Evolutionary conservation across 2,329 filamentous ascomycete species (phyloP), one percentile per base, ranked within the genome.

Genomic region (Colletotrichum caudatum): DNA sequence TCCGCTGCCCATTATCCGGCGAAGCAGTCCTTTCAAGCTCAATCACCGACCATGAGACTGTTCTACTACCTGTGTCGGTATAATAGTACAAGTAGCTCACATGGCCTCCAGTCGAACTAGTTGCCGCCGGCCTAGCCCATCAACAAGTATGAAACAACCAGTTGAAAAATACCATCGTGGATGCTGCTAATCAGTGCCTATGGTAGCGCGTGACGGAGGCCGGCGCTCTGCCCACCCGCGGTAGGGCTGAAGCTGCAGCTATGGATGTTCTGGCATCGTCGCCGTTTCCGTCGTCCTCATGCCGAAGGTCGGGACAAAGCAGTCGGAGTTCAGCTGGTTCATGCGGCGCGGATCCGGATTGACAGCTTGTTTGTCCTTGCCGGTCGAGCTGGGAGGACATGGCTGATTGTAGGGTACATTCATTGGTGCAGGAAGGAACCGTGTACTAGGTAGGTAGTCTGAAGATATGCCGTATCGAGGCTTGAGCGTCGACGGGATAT

Each of bases 1-100:
- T 14, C 65, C 54, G 16, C 53, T 64, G n/a, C 65, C 65, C 14
- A 44, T 50, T 18, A 23, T 69, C 50, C 33, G 70, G 35, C 67
- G 44, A 20, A 50, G 63, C 29, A 60, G 64, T 60, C 64, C 64
- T 29, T 66, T 66, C 23, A 41, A n/a, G 59, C 11, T 60, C n/a
- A 16, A 60, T 33, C 20, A 23, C 18, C 4, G 18, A 2, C 41
- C 53, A 60, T 64, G 50, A 63, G n/a, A 12, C 26, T 12, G 2
- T 18, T 2, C 46, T 16, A 37, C 23, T 23, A 9, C 29, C 8
- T 39, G 23, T 26, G 48, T 46, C n/a, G 33, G 8, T n/a, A 41
- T 9, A 16, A 51, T 16, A 20, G n/a, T 8, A 5, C 5, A 8
- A 8, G 23, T 23, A 53, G 33, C 37, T n/a, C 8, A 26, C 23